Percentiles rank a stretch among this genome's conserved stretches.
Evolutionary conservation across 2,329 filamentous ascomycete genomes (phyloP).

Genomic region (Pseudopyricularia cyperi): DNA sequence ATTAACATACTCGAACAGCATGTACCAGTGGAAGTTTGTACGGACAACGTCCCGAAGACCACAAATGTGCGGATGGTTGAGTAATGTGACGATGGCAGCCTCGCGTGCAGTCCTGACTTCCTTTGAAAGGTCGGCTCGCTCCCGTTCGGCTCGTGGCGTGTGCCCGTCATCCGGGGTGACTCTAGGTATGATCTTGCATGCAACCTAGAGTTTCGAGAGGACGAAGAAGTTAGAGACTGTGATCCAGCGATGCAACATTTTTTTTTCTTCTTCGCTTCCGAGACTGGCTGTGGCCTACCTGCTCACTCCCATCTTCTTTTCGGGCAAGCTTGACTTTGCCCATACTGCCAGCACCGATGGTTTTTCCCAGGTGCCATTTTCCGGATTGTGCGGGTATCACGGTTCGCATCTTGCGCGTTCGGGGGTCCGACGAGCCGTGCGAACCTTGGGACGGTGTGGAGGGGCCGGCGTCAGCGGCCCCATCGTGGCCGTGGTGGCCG

Average conservation of each 20-base stretch:
- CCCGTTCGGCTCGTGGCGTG: conserved; percentile 57
- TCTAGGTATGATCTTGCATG: conserved; percentile 92
- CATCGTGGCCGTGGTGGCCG: conserved; percentile 18
- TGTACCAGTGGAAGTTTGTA: conserved; percentile 98
- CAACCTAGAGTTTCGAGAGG: conserved; percentile 46
- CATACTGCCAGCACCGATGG: conserved; percentile 96
- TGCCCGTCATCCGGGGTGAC: conserved; percentile 79
- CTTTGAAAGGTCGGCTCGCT: conserved; percentile 89
- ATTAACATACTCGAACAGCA: conserved; percentile 98
- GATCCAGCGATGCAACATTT: not conserved
- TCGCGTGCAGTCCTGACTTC: conserved; percentile 91
- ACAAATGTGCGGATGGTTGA: conserved; percentile 92
- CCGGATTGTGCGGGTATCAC: conserved; percentile 84
- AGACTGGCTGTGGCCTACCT: conserved; percentile 36
- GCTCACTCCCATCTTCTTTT: conserved; percentile 79
- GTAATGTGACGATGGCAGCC: conserved; percentile 86
- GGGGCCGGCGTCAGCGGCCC: conserved; percentile 5
- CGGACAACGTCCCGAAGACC: conserved; percentile 89
- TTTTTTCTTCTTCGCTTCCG: not conserved
- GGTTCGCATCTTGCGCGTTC: conserved; percentile 49
- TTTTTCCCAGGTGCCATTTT: conserved; percentile 92
- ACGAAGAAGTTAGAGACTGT: conserved; percentile 1
- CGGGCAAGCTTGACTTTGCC: conserved; percentile 95
- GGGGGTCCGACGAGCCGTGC: conserved; percentile 28
- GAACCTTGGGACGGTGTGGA: conserved; percentile 13